A percentile compares a stretch with the other conserved stretches of the same genome.
Conservation (phyloP, 2,329 filamentous ascomycete genomes). For the Emergomyces pasteurianus region DNA sequence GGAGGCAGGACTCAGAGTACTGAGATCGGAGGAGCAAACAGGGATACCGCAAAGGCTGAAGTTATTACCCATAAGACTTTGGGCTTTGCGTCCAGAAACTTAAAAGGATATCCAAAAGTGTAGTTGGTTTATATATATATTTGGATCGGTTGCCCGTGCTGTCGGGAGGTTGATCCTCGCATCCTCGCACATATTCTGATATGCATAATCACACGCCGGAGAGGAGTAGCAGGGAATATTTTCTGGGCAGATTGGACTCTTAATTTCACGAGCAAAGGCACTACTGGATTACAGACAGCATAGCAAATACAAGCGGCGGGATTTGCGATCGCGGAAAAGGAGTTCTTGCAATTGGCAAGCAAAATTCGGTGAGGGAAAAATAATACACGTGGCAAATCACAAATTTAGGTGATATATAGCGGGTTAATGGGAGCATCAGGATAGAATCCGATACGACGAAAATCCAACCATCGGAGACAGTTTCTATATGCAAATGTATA, state of each 20-base stretch:
- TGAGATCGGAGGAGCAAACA: constrained; percentile 58
- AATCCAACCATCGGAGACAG: neutral
- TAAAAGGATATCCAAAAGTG: neutral
- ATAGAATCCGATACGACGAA: neutral
- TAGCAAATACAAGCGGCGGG: neutral
- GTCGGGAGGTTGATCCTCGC: neutral
- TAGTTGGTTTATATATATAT: neutral
- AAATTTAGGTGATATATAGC: neutral
- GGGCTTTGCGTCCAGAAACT: constrained; percentile 47
- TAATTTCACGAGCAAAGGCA: neutral
- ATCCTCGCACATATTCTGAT: neutral
- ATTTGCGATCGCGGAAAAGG: neutral
- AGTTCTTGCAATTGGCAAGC: neutral
- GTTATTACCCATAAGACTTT: constrained; percentile 64
- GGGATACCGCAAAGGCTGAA: constrained; percentile 52
- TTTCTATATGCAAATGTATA: neutral
- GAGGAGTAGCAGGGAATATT: neutral
- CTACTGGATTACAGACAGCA: neutral
- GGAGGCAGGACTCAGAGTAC: constrained; percentile 54
- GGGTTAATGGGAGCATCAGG: neutral
- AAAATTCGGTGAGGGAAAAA: neutral
- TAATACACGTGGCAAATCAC: neutral
- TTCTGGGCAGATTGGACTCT: neutral
- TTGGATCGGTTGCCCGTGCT: too few relatives aligned
- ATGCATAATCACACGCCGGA: neutral